Conservation (phyloP, 495 filamentous ascomycete species). For the Collariella sp. region DNA sequence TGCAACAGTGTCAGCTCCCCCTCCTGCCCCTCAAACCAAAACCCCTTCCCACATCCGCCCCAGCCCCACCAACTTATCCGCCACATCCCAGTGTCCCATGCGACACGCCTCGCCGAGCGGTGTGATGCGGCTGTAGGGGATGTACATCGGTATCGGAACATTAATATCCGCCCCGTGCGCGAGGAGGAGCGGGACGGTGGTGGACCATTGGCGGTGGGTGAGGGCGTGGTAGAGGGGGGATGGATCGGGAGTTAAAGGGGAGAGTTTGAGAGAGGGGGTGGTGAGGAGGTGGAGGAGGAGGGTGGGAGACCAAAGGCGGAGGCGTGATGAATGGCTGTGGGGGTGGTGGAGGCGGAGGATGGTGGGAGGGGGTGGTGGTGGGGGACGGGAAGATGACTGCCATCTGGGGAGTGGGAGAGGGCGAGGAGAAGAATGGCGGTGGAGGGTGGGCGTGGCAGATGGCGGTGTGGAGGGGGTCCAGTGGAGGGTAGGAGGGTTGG, state of each 20-base stretch:
- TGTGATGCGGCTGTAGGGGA: constrained; percentile 27
- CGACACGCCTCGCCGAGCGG: constrained; percentile 33
- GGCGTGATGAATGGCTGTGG: constrained; percentile 26
- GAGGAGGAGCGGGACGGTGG: constrained; percentile 26
- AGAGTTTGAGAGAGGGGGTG: constrained; percentile 10
- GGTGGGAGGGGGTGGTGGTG: not conserved
- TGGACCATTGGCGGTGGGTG: constrained; percentile 22
- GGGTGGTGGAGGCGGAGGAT: not conserved
- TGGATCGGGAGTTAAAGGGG: constrained; percentile 25
- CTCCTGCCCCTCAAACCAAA: constrained; percentile 16
- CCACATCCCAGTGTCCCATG: constrained; percentile 25
- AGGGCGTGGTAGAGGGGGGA: constrained; percentile 28
- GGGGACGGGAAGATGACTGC: not conserved
- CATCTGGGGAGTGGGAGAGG: constrained; percentile 26
- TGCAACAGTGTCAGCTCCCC: constrained; percentile 21
- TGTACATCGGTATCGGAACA: constrained; percentile 22
- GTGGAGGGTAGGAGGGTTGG: not conserved
- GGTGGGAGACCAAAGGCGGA: constrained; percentile 19
- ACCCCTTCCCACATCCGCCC: constrained; percentile 21
- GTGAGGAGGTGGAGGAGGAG: constrained; percentile 20
- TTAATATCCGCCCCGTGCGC: constrained; percentile 29
- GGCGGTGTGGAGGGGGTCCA: constrained; percentile 34
- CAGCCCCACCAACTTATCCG: constrained; percentile 25
- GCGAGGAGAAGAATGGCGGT: constrained; percentile 29
- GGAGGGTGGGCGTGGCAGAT: constrained; percentile 27